A percentile compares a stretch with the other conserved stretches of the same genome.
Evolutionary conservation across 1,284 basidiomycete species (phyloP).

Genomic region (Rhodotorula sp.): DNA sequence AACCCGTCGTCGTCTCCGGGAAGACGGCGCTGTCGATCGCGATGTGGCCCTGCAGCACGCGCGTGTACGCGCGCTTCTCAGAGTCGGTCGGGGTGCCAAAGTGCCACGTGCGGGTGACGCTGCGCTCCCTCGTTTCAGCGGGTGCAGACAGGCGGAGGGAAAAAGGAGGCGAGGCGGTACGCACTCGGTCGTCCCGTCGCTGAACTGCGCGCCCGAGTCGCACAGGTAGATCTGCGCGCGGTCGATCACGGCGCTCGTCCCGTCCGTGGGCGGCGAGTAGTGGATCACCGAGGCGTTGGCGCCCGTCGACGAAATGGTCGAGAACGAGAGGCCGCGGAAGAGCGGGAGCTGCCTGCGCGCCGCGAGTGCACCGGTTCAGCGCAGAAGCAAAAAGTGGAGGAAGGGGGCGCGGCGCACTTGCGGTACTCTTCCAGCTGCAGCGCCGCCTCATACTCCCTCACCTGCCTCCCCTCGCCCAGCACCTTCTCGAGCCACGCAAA

Average conservation of each 20-base stretch:
- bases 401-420: constrained; percentile 59
- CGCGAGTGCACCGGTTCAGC: background rate
- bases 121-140: background rate
- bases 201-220: constrained; percentile 87
- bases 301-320: constrained; percentile 82
- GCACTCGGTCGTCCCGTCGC: constrained; percentile 93
- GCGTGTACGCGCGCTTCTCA: constrained; percentile 85
- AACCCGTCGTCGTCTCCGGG: constrained; percentile 81
- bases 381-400: background rate
- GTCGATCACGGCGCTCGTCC: constrained; percentile 70
- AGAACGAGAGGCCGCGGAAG: constrained; percentile 87
- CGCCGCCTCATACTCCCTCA: constrained; percentile 81
- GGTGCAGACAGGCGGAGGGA: background rate
- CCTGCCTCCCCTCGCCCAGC: constrained; percentile 63
- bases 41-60: constrained; percentile 95
- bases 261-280: constrained; percentile 74
- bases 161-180: constrained; percentile 33
- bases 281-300: constrained; percentile 81
- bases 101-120: constrained; percentile 60
- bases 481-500: constrained; percentile 94
- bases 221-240: constrained; percentile 85
- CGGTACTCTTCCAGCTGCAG: constrained; percentile 76
- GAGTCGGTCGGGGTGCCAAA: constrained; percentile 81
- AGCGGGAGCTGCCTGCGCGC: constrained; percentile 66
- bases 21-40: constrained; percentile 83